These are phyloP conservation scores for Phytopythium helicoides DNA, from an alignment of 352 stramenopile genomes.

Conservation along the genomic window DNA sequence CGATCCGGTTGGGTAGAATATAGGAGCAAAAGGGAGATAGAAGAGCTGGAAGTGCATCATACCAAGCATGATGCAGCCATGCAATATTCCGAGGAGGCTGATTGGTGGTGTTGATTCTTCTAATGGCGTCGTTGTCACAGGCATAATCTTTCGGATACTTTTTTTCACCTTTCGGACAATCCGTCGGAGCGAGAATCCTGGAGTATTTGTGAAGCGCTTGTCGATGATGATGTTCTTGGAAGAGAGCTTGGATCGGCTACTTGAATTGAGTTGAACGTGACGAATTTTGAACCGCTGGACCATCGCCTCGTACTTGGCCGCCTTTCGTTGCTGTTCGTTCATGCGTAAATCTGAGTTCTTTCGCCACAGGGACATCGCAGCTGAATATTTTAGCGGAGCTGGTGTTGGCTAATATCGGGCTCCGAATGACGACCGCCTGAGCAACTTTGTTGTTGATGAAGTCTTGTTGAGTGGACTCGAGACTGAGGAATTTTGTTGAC, in stretches of 20 bases:
- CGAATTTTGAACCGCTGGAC: constrained; percentile 28
- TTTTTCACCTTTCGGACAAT: not conserved
- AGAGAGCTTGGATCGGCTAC: constrained; percentile 14
- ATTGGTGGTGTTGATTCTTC: no score
- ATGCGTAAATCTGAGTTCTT: no score
- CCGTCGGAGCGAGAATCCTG: not conserved
- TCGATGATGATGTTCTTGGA: constrained; percentile 18
- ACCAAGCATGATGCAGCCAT: constrained; percentile 21
- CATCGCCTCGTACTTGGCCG: constrained; percentile 9
- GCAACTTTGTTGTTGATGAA: no score
- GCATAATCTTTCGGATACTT: not conserved
- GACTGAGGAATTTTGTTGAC: no score
- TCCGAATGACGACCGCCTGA: no score
- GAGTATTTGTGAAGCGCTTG: not conserved
- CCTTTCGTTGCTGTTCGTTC: constrained; percentile 7
- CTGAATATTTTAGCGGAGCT: no score
- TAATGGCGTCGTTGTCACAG: no score
- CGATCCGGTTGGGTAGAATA: constrained; percentile 3
- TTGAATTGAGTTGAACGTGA: constrained; percentile 22
- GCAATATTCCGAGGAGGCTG: constrained; percentile 2
- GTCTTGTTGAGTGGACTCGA: no score
- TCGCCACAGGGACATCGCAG: no score
- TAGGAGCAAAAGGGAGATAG: constrained; percentile 10
- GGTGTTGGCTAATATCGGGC: no score
- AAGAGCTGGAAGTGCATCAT: constrained; percentile 13